Evolutionary conservation across 805 yeast genomes (phyloP).

Genomic region (Candida berthetii): DNA sequence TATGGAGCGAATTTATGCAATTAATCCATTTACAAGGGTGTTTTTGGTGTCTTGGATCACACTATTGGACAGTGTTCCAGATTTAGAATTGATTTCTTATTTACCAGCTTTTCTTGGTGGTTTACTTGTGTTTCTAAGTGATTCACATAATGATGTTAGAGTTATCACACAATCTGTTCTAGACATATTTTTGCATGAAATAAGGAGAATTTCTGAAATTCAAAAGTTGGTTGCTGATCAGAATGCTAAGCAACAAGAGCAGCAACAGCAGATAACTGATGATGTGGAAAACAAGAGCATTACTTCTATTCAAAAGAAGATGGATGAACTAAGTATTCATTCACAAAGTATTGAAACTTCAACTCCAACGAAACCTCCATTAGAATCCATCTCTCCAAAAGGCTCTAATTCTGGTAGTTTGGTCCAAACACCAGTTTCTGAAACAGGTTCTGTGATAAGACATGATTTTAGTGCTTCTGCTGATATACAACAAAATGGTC

Average conservation of each 20-base stretch:
- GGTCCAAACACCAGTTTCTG: not conserved
- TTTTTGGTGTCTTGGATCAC: conserved; percentile 92
- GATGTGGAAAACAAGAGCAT: conserved; percentile 7
- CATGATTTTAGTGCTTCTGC: not conserved
- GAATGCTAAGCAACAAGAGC: conserved; percentile 8
- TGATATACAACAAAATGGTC: not conserved
- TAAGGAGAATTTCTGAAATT: conserved; percentile 68
- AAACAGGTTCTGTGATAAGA: not conserved
- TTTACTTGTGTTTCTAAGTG: conserved; percentile 70
- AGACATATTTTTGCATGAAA: conserved; percentile 72
- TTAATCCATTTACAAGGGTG: conserved; percentile 88
- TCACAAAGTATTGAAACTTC: conserved; percentile 14
- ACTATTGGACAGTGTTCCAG: conserved; percentile 89
- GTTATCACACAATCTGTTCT: conserved; percentile 77
- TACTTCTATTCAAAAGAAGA: conserved; percentile 2
- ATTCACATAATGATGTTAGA: conserved; percentile 81
- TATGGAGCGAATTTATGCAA: conserved; percentile 84
- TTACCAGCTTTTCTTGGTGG: conserved; percentile 89
- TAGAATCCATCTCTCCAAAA: conserved; percentile 6
- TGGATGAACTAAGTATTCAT: not conserved
- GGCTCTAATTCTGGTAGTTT: not conserved
- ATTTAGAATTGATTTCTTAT: conserved; percentile 78
- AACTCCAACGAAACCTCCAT: conserved; percentile 20
- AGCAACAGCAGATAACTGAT: not conserved
- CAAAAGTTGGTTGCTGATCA: conserved; percentile 41